A percentile compares a stretch with the other conserved stretches of the same genome.
Conservation (phyloP, 2,329 filamentous ascomycete genomes). For the Hypoxylon rubiginosum region DNA sequence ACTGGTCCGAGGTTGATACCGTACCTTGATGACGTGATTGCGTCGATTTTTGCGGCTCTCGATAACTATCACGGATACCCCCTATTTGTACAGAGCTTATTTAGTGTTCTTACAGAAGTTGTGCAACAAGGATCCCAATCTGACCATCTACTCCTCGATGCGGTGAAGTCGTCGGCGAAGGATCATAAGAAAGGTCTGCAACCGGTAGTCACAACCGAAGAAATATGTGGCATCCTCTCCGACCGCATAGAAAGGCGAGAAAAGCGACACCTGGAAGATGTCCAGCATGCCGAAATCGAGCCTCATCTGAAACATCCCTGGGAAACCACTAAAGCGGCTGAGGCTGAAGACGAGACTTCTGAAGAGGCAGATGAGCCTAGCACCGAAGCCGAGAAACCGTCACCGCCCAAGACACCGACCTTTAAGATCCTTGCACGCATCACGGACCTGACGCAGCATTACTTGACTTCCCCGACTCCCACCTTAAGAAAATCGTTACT, state of each 20-base stretch:
- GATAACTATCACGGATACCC: slow-evolving; percentile 96
- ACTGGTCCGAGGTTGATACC: slow-evolving; percentile 86
- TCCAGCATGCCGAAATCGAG: slow-evolving; percentile 51
- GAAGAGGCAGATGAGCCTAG: slow-evolving; percentile 54
- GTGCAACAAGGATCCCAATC: slow-evolving; percentile 83
- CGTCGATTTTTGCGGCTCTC: slow-evolving; percentile 91
- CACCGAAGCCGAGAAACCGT: slow-evolving; percentile 61
- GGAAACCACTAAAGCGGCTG: slow-evolving; percentile 47
- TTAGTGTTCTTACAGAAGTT: slow-evolving; percentile 84
- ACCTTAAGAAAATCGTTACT: slow-evolving; percentile 83
- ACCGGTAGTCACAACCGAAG: slow-evolving; percentile 55
- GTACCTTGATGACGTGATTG: slow-evolving; percentile 91
- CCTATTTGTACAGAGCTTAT: slow-evolving; percentile 85
- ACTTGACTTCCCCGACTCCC: slow-evolving; percentile 87
- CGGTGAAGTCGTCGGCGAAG: slow-evolving; percentile 52
- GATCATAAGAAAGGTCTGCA: slow-evolving; percentile 60
- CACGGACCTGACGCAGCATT: slow-evolving; percentile 86
- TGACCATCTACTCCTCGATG: slow-evolving; percentile 62
- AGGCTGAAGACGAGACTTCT: slow-evolving; percentile 53
- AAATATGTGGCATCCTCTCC: slow-evolving; percentile 71
- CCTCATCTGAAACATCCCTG: slow-evolving; percentile 56
- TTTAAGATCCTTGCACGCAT: slow-evolving; percentile 88
- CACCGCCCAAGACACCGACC: slow-evolving; percentile 78
- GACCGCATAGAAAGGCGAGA: slow-evolving; percentile 66
- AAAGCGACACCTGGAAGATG: slow-evolving; percentile 49